A percentile compares a stretch with the other conserved stretches of the same genome.
Conservation (phyloP, 2,329 filamentous ascomycete species). For the Neonectria faginata region DNA sequence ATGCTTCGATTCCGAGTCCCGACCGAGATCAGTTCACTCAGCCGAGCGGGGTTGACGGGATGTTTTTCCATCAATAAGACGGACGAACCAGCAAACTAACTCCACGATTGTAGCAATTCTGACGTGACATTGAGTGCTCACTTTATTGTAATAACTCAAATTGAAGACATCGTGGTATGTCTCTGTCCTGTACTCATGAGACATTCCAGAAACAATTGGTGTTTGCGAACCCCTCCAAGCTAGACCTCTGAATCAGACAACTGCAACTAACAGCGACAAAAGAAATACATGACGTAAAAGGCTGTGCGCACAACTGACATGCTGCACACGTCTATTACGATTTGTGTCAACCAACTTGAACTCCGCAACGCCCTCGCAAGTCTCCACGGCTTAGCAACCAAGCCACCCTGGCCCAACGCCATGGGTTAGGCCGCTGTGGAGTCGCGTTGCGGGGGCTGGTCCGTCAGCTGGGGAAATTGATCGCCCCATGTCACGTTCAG, state of each 20-base stretch:
- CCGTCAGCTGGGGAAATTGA: neutral
- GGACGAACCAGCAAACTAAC: neutral
- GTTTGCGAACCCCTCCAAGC: too few species aligned
- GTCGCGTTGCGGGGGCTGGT: neutral
- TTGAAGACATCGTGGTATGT: neutral
- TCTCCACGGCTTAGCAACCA: neutral
- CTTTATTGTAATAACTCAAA: too few species aligned
- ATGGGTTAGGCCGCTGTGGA: neutral
- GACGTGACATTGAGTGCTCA: neutral
- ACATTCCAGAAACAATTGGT: neutral
- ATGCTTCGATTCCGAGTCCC: neutral
- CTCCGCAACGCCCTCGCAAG: neutral
- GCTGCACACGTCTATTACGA: neutral
- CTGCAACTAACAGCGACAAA: neutral
- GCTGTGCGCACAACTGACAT: neutral
- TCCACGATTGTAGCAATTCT: neutral
- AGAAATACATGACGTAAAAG: neutral
- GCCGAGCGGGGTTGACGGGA: neutral
- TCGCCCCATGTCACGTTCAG: neutral
- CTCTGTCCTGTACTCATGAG: neutral
- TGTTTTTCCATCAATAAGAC: conserved; percentile 12
- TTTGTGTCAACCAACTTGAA: neutral
- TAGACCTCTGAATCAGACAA: neutral
- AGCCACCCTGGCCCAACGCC: neutral
- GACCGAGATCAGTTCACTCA: conserved; percentile 4